A percentile compares a stretch with the other conserved stretches of the same genome.
Conservation (phyloP, 768 basidiomycete genomes). For the Pholiota conissans region DNA sequence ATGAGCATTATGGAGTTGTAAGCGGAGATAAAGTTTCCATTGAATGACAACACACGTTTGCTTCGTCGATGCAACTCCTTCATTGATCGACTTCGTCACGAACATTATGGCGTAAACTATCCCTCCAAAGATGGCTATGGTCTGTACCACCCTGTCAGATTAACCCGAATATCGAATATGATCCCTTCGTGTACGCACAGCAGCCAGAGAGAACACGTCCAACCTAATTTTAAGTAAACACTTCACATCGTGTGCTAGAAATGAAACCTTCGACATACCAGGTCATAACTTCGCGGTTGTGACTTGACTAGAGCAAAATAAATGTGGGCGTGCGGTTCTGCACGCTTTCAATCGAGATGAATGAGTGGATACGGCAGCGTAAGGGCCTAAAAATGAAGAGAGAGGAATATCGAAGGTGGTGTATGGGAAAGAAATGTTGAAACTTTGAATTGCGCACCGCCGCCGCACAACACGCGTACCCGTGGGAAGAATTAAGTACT, state of each 20-base stretch:
- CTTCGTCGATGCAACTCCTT: slow-evolving; percentile 49
- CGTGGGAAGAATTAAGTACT: background rate
- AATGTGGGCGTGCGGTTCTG: too few relatives aligned
- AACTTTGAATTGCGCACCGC: background rate
- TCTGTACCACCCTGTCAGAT: slow-evolving; percentile 37
- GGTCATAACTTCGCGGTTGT: background rate
- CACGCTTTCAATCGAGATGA: too few relatives aligned
- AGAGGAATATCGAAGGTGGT: background rate
- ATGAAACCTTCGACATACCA: background rate
- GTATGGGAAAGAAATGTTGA: background rate
- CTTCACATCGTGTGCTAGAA: background rate
- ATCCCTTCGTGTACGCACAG: slow-evolving; percentile 26
- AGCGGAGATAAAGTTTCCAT: background rate
- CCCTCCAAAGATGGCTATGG: slow-evolving; percentile 45
- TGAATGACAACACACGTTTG: slow-evolving; percentile 43
- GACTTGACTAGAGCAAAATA: background rate
- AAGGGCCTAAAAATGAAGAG: background rate
- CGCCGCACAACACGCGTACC: background rate
- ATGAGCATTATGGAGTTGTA: background rate
- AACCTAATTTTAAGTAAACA: slow-evolving; percentile 28
- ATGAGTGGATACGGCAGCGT: background rate
- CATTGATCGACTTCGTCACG: slow-evolving; percentile 36
- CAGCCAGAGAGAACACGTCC: slow-evolving; percentile 41
- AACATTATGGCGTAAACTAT: slow-evolving; percentile 42
- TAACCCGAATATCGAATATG: background rate